Conservation (phyloP, 139 green algal genomes). For the Micromonas pusilla region DNA sequence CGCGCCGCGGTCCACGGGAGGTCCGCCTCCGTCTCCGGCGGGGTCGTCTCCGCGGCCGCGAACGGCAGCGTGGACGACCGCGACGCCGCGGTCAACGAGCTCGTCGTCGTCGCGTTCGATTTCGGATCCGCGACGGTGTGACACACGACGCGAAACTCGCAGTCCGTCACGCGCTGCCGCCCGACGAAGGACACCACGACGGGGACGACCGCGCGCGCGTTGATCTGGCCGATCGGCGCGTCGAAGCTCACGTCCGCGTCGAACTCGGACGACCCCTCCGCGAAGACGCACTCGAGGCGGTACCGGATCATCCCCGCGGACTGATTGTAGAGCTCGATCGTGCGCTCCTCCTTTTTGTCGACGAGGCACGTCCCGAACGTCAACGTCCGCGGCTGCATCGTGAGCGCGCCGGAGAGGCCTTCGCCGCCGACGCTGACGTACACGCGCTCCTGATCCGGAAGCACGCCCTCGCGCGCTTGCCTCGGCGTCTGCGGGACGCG, state of each 20-base stretch:
- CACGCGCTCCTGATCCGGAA: neutral
- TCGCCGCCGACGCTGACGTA: conserved; percentile 51
- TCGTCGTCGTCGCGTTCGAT: too few relatives aligned
- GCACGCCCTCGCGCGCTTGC: neutral
- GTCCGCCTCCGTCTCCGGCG: conserved; percentile 4
- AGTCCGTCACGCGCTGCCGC: neutral
- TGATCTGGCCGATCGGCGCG: conserved; percentile 7
- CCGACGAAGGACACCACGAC: conserved; percentile 4
- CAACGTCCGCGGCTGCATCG: conserved; percentile 44
- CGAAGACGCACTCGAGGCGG: conserved; percentile 43
- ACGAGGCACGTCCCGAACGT: conserved; percentile 48
- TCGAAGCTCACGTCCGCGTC: conserved; percentile 18
- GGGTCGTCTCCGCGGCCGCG: too few relatives aligned
- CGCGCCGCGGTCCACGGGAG: neutral
- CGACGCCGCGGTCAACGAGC: too few relatives aligned
- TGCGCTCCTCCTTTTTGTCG: conserved; percentile 38
- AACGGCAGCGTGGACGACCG: too few relatives aligned
- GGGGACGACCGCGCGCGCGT: conserved; percentile 15
- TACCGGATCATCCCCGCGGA: conserved; percentile 56
- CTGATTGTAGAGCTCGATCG: conserved; percentile 53
- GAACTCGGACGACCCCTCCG: conserved; percentile 8
- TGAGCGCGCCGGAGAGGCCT: conserved; percentile 48
- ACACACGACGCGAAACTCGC: conserved; percentile 4
- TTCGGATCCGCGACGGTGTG: neutral
- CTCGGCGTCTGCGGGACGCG: neutral